These are phyloP conservation scores for Syncephalastrum monosporum DNA, from an alignment of 371 early-diverging fungal species.

Conservation along the genomic window DNA sequence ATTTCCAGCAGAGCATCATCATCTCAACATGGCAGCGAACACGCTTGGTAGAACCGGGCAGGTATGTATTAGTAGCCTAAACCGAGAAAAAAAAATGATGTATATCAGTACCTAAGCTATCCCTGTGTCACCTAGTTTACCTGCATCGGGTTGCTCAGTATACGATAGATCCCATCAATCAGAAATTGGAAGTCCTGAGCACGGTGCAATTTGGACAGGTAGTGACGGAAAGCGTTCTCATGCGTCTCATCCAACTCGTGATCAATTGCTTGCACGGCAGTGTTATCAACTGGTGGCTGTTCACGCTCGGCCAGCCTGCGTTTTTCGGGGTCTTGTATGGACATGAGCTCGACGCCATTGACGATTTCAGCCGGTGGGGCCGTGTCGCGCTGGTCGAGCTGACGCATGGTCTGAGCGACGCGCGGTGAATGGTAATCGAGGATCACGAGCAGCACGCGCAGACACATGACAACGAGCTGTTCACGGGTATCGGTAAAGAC, in stretches of 20 bases:
- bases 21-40: constrained; percentile 70
- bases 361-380: constrained; percentile 13
- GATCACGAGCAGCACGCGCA: constrained; percentile 68
- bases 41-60: constrained; percentile 78
- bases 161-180: constrained; percentile 69
- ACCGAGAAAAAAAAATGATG: neutral
- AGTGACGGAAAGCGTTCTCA: constrained; percentile 72
- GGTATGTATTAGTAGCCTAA: constrained; percentile 70
- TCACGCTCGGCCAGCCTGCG: constrained; percentile 13
- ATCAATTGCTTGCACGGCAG: constrained; percentile 13
- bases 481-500: constrained; percentile 71
- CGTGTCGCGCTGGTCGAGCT: constrained; percentile 15
- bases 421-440: constrained; percentile 66
- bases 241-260: constrained; percentile 21
- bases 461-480: constrained; percentile 64
- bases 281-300: constrained; percentile 11
- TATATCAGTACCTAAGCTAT: neutral
- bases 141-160: constrained; percentile 79
- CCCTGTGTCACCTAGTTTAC: constrained; percentile 23
- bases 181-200: constrained; percentile 78
- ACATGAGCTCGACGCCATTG: constrained; percentile 9
- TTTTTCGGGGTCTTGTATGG: constrained; percentile 22
- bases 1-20: constrained; percentile 83
- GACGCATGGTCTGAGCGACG: constrained; percentile 22
- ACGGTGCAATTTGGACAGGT: constrained; percentile 75